These are phyloP conservation scores for Phoenix dactylifera DNA, from an alignment of 176 grass and related monocot genomes.

Conservation along the genomic window DNA sequence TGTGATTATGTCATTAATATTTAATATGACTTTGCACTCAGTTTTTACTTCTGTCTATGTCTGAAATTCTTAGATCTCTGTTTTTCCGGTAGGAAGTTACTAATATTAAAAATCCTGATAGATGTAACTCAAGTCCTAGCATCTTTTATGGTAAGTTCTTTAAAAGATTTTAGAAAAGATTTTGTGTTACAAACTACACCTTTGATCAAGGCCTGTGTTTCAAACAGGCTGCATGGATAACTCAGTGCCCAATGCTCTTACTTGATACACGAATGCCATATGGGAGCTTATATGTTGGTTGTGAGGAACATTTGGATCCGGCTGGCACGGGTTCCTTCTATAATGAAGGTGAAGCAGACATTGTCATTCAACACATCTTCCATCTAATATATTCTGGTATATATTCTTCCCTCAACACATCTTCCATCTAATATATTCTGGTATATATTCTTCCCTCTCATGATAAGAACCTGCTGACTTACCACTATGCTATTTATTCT, in stretches of 20 bases:
- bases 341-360: conserved; percentile 91
- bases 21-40: too few relatives aligned
- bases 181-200: too few relatives aligned
- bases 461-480: not conserved
- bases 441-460: conserved; percentile 32
- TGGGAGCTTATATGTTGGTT: conserved; percentile 50
- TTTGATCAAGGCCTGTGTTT: conserved; percentile 22
- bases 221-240: conserved; percentile 72
- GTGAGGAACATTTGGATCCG: conserved; percentile 79
- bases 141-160: too few relatives aligned
- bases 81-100: too few relatives aligned
- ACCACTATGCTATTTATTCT: not conserved
- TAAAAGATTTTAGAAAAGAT: too few relatives aligned
- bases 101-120: too few relatives aligned
- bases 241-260: conserved; percentile 69
- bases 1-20: too few relatives aligned
- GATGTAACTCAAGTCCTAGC: too few relatives aligned
- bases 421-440: conserved; percentile 83
- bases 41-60: too few relatives aligned
- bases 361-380: conserved; percentile 82
- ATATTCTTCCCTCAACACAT: conserved; percentile 42
- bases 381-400: conserved; percentile 83
- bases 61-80: too few relatives aligned
- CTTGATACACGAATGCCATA: conserved; percentile 88
- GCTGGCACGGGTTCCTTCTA: conserved; percentile 90